phyloP scores from a whole-genome alignment of 2,329 filamentous ascomycete species.

The Aspergillus bombycis region DNA sequence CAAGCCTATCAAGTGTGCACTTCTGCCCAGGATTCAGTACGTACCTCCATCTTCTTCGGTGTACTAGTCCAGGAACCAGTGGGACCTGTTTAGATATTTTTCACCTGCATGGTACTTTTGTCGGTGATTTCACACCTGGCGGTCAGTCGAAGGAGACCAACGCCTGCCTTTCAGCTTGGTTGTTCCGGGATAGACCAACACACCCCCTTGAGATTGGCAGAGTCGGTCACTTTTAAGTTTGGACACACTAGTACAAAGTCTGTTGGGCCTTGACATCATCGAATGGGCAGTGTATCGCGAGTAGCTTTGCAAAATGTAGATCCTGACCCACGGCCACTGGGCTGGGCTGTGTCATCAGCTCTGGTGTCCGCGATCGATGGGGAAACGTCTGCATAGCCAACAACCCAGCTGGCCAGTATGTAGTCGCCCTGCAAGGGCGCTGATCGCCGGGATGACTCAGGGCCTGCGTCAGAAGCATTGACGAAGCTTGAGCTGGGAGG shows the following conservation, averaged over 20 bases:
- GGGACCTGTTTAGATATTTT: too few species aligned
- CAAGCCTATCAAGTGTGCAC: too few species aligned
- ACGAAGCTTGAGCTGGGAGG: too few species aligned
- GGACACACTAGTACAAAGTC: slow-evolving; percentile 1
- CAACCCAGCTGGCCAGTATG: background rate
- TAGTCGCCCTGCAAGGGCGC: slow-evolving; percentile 4
- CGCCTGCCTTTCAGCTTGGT: too few species aligned
- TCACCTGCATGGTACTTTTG: too few species aligned
- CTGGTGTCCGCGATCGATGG: background rate
- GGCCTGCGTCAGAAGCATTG: background rate
- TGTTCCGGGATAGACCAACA: too few species aligned
- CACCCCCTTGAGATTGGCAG: background rate
- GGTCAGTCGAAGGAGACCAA: too few species aligned
- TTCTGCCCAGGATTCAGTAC: too few species aligned
- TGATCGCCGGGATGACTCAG: background rate
- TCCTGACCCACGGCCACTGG: background rate
- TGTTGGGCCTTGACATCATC: background rate
- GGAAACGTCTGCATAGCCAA: background rate
- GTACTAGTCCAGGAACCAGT: too few species aligned
- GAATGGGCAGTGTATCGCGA: background rate
- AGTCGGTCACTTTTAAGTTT: too few species aligned
- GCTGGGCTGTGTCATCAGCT: background rate
- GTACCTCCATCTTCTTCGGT: too few species aligned
- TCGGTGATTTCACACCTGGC: too few species aligned
- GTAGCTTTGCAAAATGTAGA: background rate